Evolutionary conservation across 2,329 filamentous ascomycete genomes (phyloP).

Genomic region (Aspergillus sergii): DNA sequence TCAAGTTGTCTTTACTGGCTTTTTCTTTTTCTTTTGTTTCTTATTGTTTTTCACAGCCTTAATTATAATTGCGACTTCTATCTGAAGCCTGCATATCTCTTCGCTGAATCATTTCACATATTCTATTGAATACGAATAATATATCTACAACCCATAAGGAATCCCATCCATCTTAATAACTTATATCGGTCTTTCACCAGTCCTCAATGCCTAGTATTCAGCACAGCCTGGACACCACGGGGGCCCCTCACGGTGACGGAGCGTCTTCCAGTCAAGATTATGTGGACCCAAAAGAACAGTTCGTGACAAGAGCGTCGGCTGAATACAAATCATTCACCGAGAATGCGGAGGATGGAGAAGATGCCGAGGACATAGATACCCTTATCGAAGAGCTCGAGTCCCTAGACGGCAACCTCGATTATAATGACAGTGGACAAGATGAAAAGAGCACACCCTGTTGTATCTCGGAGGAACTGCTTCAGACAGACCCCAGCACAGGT

Average conservation of each 20-base stretch:
- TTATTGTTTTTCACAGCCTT: not conserved
- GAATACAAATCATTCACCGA: not conserved
- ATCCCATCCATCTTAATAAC: not conserved
- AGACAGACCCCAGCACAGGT: constrained; percentile 74
- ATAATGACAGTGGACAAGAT: constrained; percentile 62
- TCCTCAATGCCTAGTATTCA: not conserved
- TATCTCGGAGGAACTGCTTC: constrained; percentile 73
- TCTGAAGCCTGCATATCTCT: not conserved
- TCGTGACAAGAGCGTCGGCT: not conserved
- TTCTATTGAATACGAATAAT: not conserved
- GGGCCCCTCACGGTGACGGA: not conserved
- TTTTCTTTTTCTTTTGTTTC: not conserved
- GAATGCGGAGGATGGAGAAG: constrained; percentile 61
- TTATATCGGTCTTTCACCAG: not conserved
- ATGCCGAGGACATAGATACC: constrained; percentile 81
- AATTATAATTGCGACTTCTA: not conserved
- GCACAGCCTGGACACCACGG: not conserved
- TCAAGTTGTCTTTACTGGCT: not conserved
- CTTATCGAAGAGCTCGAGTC: constrained; percentile 81
- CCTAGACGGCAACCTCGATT: constrained; percentile 69
- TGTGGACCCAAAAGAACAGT: not conserved
- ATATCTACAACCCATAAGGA: not conserved
- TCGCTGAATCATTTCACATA: not conserved
- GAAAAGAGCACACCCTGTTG: constrained; percentile 57
- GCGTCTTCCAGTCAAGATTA: not conserved